phyloP scores from a whole-genome alignment of 768 basidiomycete genomes.

The Mycena metata region DNA sequence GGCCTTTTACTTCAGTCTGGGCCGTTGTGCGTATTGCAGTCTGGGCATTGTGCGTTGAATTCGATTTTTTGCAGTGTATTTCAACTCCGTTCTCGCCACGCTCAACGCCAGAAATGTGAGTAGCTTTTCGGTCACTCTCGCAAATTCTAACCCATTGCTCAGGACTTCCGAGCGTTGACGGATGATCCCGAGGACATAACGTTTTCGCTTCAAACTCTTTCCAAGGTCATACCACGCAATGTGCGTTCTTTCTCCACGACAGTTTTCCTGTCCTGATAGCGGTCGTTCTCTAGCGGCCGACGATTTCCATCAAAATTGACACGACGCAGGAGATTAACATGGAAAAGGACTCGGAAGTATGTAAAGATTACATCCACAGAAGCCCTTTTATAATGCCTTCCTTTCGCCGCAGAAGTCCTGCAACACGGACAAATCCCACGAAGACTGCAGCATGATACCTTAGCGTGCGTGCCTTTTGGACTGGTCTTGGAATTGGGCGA shows the following conservation, averaged over 20 bases:
- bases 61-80: slow-evolving; percentile 58
- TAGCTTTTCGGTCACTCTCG: background rate
- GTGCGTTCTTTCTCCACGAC: slow-evolving; percentile 49
- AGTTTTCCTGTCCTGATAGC: slow-evolving; percentile 24
- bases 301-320: slow-evolving; percentile 76
- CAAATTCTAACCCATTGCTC: slow-evolving; percentile 28
- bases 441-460: slow-evolving; percentile 21
- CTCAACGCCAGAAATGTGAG: slow-evolving; percentile 58
- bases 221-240: slow-evolving; percentile 52
- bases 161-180: slow-evolving; percentile 56
- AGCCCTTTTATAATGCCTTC: slow-evolving; percentile 3
- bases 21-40: too few relatives aligned
- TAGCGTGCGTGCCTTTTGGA: slow-evolving; percentile 10
- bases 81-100: slow-evolving; percentile 68
- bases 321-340: slow-evolving; percentile 61
- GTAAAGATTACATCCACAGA: background rate
- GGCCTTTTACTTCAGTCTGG: slow-evolving; percentile 69
- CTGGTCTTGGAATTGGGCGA: background rate
- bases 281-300: slow-evolving; percentile 52
- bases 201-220: slow-evolving; percentile 60
- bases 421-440: slow-evolving; percentile 31
- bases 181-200: slow-evolving; percentile 63
- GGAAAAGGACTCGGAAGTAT: slow-evolving; percentile 49
- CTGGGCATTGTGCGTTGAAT: too few relatives aligned
- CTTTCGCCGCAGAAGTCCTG: slow-evolving; percentile 30